These are phyloP conservation scores for Kwoniella sp. DNA, from an alignment of 768 basidiomycete species.

Conservation along the genomic window DNA sequence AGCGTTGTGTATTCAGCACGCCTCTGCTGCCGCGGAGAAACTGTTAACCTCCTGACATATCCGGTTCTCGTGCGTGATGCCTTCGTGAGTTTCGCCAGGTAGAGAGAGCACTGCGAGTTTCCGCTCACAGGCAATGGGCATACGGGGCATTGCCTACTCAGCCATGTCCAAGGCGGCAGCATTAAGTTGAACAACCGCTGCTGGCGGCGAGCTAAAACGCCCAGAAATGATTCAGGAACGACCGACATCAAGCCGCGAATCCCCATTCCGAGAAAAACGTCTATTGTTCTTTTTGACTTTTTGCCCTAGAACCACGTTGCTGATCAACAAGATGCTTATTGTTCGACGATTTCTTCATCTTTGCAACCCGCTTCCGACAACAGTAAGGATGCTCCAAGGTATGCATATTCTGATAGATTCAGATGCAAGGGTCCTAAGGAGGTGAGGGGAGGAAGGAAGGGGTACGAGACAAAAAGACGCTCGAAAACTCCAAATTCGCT, in stretches of 20 bases:
- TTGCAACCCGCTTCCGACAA: not conserved
- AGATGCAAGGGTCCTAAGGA: not conserved
- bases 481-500: not conserved
- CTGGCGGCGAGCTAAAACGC: too few relatives aligned
- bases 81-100: too few relatives aligned
- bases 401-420: not conserved
- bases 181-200: too few relatives aligned
- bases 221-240: not conserved
- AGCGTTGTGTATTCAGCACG: too few relatives aligned
- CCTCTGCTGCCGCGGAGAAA: too few relatives aligned
- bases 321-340: not conserved
- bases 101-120: too few relatives aligned
- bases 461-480: not conserved
- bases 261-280: not conserved
- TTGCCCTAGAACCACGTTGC: not conserved
- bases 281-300: not conserved
- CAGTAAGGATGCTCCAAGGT: too few relatives aligned
- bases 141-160: too few relatives aligned
- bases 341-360: not conserved
- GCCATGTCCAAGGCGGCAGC: too few relatives aligned
- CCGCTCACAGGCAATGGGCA: too few relatives aligned
- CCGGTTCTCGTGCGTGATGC: too few relatives aligned
- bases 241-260: not conserved
- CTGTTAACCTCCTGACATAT: too few relatives aligned
- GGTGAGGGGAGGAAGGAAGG: not conserved